These are phyloP conservation scores for Cladophialophora immunda DNA, from an alignment of 2,329 filamentous ascomycete genomes.

Conservation along the genomic window DNA sequence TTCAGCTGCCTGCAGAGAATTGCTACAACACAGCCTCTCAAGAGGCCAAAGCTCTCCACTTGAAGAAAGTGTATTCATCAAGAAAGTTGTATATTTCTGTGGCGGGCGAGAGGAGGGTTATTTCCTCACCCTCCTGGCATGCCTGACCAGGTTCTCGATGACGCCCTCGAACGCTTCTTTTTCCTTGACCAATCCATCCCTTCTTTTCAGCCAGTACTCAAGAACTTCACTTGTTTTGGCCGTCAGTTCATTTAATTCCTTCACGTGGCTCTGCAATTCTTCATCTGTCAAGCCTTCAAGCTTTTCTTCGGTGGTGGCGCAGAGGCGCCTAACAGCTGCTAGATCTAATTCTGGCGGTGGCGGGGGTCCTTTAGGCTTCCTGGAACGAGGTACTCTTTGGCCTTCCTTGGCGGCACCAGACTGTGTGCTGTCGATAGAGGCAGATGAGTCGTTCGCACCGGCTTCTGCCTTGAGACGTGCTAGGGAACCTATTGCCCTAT, in stretches of 20 bases:
- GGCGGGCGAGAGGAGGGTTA: not conserved
- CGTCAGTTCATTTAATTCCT: constrained; percentile 73
- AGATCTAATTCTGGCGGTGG: constrained; percentile 80
- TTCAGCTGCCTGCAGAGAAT: not conserved
- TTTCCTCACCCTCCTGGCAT: constrained; percentile 84
- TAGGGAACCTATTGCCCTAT: constrained; percentile 57
- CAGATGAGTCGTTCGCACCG: constrained; percentile 45
- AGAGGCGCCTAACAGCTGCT: constrained; percentile 78
- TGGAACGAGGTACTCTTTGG: constrained; percentile 46
- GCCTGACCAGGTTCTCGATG: constrained; percentile 94
- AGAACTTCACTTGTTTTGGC: constrained; percentile 77
- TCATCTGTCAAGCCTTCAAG: constrained; percentile 78
- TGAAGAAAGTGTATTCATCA: not conserved
- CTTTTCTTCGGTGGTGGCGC: constrained; percentile 84
- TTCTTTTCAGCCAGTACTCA: constrained; percentile 86
- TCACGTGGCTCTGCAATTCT: constrained; percentile 77
- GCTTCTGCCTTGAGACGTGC: constrained; percentile 46
- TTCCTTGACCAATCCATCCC: constrained; percentile 87
- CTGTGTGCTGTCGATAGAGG: constrained; percentile 44
- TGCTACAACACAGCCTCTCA: not conserved
- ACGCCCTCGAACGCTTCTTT: constrained; percentile 95
- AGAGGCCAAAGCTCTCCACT: not conserved
- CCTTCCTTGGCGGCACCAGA: constrained; percentile 40
- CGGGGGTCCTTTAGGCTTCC: constrained; percentile 58
- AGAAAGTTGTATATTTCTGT: not conserved